Evolutionary conservation across 805 yeast species (phyloP), one percentile per base, ranked within the genome.

Genomic region (Cyberlindnera veronae): DNA sequence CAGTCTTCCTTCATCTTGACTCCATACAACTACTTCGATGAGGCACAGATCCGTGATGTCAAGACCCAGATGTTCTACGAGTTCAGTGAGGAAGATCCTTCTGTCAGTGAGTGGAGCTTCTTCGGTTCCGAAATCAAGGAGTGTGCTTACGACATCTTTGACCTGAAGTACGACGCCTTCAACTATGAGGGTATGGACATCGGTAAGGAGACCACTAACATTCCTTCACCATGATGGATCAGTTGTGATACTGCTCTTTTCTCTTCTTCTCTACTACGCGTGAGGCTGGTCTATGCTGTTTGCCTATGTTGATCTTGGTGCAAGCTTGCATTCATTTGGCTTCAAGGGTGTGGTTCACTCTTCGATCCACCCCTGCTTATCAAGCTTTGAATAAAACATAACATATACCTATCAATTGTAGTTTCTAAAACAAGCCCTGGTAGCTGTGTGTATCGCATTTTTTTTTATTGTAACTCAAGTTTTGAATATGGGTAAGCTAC

Each of bases 21-120:
- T 5, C 62, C 62, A 19, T 57, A 44, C 45, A 57, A 57, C 45
- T 57, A 53, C 51, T 57, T 57, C 23, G 57, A 53, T 31, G 29
- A 20, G 15, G 54, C 49, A 16, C 58, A 56, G 35, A 42, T 51
- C 31, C 36, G 50, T 27, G 62, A 56, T 29, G 41, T 54, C 16
- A 42, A 47, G 41, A 52, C 50, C 27, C 60, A 56, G 34, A 32
- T 50, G 42, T 30, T 44, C 32, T 56, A 50, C 42, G 42, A 30
- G 7, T 55, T 53, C 34, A 52, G 53, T 7, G 48, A 41, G 18
- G 42, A 34, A 14, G 41, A 32, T 7, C 21, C 9, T 3, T 21
- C 33, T 10, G 38, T 6, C 2, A 38, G 34, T 3, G 38, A 35
- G 13, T 56, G 60, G 60, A 52, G 52, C 10, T 57, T 56, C 49